phyloP scores from a whole-genome alignment of 2,329 filamentous ascomycete genomes.

The Trichoderma polysporum region DNA sequence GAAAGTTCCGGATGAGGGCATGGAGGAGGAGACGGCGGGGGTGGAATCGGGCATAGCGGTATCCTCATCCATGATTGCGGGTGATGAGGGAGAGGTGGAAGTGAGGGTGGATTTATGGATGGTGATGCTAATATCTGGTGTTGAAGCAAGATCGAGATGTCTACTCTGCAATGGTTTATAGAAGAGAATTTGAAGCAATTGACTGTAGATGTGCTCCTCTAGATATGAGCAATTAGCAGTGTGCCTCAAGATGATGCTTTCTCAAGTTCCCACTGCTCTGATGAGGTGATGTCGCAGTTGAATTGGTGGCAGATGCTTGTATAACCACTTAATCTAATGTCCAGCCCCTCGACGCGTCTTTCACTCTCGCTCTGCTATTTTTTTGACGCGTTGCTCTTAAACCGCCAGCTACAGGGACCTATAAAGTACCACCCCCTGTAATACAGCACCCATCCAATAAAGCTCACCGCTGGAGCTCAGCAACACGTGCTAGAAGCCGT shows the following conservation, averaged over 20 bases:
- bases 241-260: background rate
- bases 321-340: background rate
- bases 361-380: background rate
- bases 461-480: conserved; percentile 14
- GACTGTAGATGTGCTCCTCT: background rate
- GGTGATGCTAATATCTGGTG: background rate
- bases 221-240: background rate
- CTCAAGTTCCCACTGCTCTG: background rate
- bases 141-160: background rate
- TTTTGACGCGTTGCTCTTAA: background rate
- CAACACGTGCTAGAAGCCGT: conserved; percentile 13
- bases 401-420: background rate
- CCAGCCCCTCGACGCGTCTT: conserved; percentile 29
- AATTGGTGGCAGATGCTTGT: background rate
- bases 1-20: conserved; percentile 42
- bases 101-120: background rate
- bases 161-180: background rate
- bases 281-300: background rate
- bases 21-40: background rate
- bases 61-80: conserved; percentile 8
- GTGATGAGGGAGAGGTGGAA: background rate
- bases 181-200: background rate
- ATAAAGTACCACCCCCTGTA: background rate
- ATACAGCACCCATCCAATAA: conserved; percentile 7
- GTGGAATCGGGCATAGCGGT: background rate